phyloP scores from a whole-genome alignment of 257 asterid species.

The Solanum neorickii region DNA sequence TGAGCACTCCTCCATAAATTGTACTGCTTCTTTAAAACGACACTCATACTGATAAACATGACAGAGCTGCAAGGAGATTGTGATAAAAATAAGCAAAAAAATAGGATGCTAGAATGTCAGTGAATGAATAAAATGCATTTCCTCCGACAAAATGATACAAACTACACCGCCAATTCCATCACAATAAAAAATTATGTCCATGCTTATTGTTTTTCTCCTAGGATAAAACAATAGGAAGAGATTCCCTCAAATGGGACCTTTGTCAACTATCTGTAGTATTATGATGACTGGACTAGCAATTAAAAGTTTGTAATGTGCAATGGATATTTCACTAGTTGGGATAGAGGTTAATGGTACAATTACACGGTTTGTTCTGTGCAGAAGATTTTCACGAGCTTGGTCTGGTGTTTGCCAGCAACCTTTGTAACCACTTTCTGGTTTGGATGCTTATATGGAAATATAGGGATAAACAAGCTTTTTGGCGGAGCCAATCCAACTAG shows the following conservation, averaged over 20 bases:
- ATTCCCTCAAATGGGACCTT: background rate
- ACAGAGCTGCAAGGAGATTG: slow-evolving; percentile 57
- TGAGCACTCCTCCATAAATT: slow-evolving; percentile 77
- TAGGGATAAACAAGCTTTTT: background rate
- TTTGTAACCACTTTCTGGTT: background rate
- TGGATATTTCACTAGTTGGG: background rate
- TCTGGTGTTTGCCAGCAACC: background rate
- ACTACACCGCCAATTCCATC: background rate
- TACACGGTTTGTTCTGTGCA: background rate
- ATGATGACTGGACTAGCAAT: background rate
- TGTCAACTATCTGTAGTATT: background rate
- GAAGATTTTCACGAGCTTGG: background rate
- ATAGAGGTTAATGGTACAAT: background rate
- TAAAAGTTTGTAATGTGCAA: background rate
- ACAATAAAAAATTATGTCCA: background rate
- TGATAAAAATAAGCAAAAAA: background rate
- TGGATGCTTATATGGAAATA: background rate
- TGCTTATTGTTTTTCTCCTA: background rate
- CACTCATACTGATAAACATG: slow-evolving; percentile 85
- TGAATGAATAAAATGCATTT: background rate
- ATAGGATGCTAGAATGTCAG: background rate
- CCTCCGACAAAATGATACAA: background rate
- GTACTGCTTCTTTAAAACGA: slow-evolving; percentile 85
- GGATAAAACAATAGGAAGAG: background rate
- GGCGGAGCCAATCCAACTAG: background rate